Evolutionary conservation across 2,329 filamentous ascomycete species (phyloP).

Genomic region (Fusarium phyllophilum): DNA sequence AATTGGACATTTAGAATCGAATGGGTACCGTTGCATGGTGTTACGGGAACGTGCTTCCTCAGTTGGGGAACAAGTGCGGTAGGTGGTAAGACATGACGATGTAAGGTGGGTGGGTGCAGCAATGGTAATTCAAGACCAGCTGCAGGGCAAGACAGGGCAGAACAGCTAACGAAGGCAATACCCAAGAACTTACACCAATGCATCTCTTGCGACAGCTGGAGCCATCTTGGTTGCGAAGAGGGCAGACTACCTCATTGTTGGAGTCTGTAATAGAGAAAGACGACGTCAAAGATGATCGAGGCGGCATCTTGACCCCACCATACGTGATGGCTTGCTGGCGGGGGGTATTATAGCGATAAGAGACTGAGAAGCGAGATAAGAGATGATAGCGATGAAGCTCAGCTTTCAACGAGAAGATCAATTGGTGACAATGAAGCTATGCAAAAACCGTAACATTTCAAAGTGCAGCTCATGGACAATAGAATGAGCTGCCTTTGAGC

Average conservation of each 20-base stretch:
- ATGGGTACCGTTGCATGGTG: slow-evolving; percentile 30
- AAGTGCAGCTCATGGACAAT: slow-evolving; percentile 34
- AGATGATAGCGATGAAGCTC: slow-evolving; percentile 25
- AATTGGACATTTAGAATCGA: slow-evolving; percentile 41
- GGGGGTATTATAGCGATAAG: slow-evolving; percentile 39
- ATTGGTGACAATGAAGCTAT: slow-evolving; percentile 45
- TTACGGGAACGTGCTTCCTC: slow-evolving; percentile 18
- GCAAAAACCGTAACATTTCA: slow-evolving; percentile 42
- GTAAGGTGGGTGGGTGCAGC: slow-evolving; percentile 26
- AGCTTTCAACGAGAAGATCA: slow-evolving; percentile 41
- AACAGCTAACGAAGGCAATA: slow-evolving; percentile 11
- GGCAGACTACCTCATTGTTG: slow-evolving; percentile 97
- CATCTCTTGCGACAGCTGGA: slow-evolving; percentile 98
- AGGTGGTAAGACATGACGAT: slow-evolving; percentile 44
- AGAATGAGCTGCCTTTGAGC: slow-evolving; percentile 36
- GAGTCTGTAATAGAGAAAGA: slow-evolving; percentile 92
- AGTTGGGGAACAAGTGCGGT: slow-evolving; percentile 25
- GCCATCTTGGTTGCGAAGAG: slow-evolving; percentile 93
- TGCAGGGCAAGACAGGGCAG: slow-evolving; percentile 18
- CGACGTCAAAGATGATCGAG: slow-evolving; percentile 84
- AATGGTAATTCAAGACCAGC: slow-evolving; percentile 16
- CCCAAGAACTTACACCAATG: slow-evolving; percentile 82
- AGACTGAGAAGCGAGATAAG: slow-evolving; percentile 27
- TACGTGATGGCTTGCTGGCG: slow-evolving; percentile 50
- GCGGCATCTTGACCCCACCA: slow-evolving; percentile 83